Base-by-base conservation (phyloP, 2,329 filamentous ascomycete species). In the Hymenoscyphus scutula region DNA sequence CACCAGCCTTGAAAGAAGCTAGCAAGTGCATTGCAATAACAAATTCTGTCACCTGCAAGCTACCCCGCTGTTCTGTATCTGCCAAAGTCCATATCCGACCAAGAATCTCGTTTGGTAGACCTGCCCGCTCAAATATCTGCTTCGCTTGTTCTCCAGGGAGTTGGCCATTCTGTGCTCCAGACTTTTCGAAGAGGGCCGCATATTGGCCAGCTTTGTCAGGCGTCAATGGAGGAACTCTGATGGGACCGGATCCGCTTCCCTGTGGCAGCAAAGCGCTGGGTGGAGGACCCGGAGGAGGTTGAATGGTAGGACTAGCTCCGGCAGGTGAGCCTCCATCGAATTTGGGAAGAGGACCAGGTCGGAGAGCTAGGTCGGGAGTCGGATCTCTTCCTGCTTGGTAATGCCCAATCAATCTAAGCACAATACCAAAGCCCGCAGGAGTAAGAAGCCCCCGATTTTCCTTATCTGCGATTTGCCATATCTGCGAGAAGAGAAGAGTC, bases 381-480 rank as follows among this genome's bases (percentile, higher is more conserved):
- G 93, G 93, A 72, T 92, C 86, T 75, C 90, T 87, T 72, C 91
- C 91, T 67, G 89, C 91, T 79, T 99, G 95, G 68, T 92, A 93
- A 79, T 98, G 95, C 64, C 92, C 95, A 74, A 99, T 98, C 74
- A 99, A 86, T 73, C 95, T 87, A 74, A 99, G 79, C 62, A 96
- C 95, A 74, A 97, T 86, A 65, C 93, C 91, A 78, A 99, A 99
- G 74, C 94, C 95, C 51, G 92, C 86, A 23, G 92, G 92, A 37
- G 93, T 97, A 69, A 99, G 81, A 69, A 98, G 90, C 59, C 95
- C 95, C 68, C 93, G 87, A 80, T 99, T 99, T 80, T 98, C 94
- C 69, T 86, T 92, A 79, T 99, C 95, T 70, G 95, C 94, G 76
- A 99, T 95, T 79, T 98, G 94, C 95, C 95, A 99, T 83, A 99